These are phyloP conservation scores for Arachnomyces sp. DNA, from an alignment of 2,329 filamentous ascomycete genomes.

Conservation along the genomic window DNA sequence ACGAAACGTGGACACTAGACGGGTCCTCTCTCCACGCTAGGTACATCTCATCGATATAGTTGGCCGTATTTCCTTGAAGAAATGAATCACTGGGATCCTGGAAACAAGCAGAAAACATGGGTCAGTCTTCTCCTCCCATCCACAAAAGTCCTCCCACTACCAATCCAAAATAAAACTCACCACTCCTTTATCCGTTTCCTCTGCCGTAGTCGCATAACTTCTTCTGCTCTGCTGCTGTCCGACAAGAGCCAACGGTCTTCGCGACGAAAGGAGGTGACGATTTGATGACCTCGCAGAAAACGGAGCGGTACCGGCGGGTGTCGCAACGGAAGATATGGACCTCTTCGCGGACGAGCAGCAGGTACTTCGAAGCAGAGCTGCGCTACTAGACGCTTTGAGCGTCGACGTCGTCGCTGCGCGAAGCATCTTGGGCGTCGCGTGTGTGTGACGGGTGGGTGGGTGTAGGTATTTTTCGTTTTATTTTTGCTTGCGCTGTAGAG, in stretches of 20 bases:
- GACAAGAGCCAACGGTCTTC: conserved; percentile 38
- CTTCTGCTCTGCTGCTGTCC: conserved; percentile 36
- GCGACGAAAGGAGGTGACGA: conserved; percentile 22
- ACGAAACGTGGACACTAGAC: conserved; percentile 89
- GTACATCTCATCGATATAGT: conserved; percentile 99
- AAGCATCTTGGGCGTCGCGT: conserved; percentile 19
- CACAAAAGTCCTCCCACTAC: conserved; percentile 2
- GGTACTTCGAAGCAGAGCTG: conserved; percentile 27
- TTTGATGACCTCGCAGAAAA: conserved; percentile 26
- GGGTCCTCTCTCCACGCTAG: conserved; percentile 94
- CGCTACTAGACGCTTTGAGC: conserved; percentile 28
- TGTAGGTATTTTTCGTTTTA: background rate
- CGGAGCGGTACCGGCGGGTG: conserved; percentile 23
- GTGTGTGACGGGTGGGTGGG: conserved; percentile 4
- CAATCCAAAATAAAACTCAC: conserved; percentile 36
- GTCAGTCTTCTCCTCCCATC: conserved; percentile 1
- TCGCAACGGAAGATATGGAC: conserved; percentile 25
- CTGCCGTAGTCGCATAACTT: conserved; percentile 52
- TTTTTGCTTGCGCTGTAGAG: conserved; percentile 1
- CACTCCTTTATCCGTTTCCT: conserved; percentile 55
- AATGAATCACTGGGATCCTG: conserved; percentile 90
- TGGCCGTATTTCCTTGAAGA: conserved; percentile 91
- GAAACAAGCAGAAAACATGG: conserved; percentile 8
- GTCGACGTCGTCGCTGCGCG: conserved; percentile 29
- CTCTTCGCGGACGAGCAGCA: conserved; percentile 20